phyloP scores from a whole-genome alignment of 2,329 filamentous ascomycete genomes.

The Ophiostoma himal-ulmi region DNA sequence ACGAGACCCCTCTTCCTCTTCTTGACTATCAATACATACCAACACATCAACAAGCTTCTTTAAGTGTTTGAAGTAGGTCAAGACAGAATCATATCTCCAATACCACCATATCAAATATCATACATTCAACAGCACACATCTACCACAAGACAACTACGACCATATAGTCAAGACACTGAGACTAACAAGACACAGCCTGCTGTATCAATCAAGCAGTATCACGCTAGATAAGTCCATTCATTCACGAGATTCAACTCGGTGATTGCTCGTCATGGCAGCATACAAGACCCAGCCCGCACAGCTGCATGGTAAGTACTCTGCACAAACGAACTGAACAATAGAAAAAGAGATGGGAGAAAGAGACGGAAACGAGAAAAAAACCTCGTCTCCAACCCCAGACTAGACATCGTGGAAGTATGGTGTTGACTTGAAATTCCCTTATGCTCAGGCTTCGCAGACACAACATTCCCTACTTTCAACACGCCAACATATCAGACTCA shows the following conservation, averaged over 20 bases:
- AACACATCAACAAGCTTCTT: conserved; percentile 1
- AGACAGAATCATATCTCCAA: background rate
- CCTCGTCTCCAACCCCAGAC: too few species aligned
- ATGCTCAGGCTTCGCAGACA: conserved; percentile 38
- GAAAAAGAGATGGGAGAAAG: background rate
- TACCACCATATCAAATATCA: background rate
- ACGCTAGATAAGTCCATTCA: background rate
- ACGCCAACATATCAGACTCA: conserved; percentile 43
- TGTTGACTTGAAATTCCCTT: conserved; percentile 5
- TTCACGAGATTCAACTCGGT: background rate
- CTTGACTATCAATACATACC: background rate
- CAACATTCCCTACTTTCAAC: conserved; percentile 49
- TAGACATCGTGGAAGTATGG: background rate
- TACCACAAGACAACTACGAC: background rate
- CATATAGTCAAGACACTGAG: background rate
- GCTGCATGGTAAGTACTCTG: conserved; percentile 66
- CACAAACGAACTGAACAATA: background rate
- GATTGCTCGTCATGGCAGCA: conserved; percentile 58
- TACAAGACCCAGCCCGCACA: conserved; percentile 73
- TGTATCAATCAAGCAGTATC: background rate
- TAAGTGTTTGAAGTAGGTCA: conserved; percentile 10
- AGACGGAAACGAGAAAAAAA: conserved; percentile 16
- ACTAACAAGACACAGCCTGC: background rate
- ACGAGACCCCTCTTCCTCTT: background rate
- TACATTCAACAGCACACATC: background rate